phyloP scores from a whole-genome alignment of 805 yeast species.

The Candida odintsovae region DNA sequence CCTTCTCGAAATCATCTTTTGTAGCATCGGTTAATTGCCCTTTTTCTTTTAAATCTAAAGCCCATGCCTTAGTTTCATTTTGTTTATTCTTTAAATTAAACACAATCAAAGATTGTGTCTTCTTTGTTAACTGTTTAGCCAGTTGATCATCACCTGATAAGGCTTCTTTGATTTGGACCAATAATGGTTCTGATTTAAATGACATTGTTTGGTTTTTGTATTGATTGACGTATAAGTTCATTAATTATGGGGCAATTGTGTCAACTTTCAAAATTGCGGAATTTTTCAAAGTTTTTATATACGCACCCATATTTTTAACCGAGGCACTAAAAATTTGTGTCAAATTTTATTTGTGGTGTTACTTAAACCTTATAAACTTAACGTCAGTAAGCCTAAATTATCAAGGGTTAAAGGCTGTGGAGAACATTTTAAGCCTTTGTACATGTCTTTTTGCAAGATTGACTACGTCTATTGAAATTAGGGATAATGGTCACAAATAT shows the following conservation, averaged over 20 bases:
- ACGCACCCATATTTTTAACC: background rate
- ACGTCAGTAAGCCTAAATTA: too few species aligned
- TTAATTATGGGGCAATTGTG: background rate
- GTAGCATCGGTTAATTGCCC: conserved; percentile 40
- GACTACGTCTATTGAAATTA: too few species aligned
- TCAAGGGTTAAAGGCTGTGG: too few species aligned
- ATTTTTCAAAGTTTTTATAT: too few species aligned
- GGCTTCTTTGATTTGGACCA: conserved; percentile 17
- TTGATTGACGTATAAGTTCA: too few species aligned
- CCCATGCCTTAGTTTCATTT: conserved; percentile 52
- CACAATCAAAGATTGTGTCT: conserved; percentile 56
- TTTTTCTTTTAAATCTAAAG: conserved; percentile 56
- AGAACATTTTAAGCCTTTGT: too few species aligned
- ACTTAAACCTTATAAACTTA: too few species aligned
- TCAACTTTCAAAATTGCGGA: background rate
- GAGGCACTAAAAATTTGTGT: background rate
- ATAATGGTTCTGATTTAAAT: conserved; percentile 22
- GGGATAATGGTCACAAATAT: too few species aligned
- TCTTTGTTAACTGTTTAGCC: conserved; percentile 17
- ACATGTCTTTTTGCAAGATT: too few species aligned
- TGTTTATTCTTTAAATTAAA: conserved; percentile 63
- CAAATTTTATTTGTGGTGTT: background rate
- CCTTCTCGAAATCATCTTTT: conserved; percentile 38
- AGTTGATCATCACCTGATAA: conserved; percentile 12
- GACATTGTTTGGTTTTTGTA: conserved; percentile 8